Base-by-base conservation (phyloP, 495 filamentous ascomycete species). In the Tuber calosporum region DNA sequence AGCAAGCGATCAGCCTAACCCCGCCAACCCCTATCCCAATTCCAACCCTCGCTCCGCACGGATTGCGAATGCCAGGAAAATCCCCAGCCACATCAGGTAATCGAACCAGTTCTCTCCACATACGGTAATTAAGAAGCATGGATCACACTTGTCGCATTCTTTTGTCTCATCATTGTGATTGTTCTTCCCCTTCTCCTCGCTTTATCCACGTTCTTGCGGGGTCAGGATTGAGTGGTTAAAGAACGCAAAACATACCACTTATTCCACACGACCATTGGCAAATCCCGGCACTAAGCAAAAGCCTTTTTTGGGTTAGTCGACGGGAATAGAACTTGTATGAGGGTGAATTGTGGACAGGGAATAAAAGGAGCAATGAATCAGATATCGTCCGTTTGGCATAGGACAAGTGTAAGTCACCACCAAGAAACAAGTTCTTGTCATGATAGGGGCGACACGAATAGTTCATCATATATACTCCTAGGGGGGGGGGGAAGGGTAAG, bases 361-460 rank as follows among this genome's bases (percentile, higher is more conserved):
- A 67, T 53, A 58, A 75, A 73, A 48, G 41, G 58, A 39, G 22
- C 36, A 17, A 45, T 45, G 58, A 82, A 84, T 93, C 91, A 93
- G 90, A 86, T 81, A 62, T 74, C 85, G 90, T 92, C 93, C 89
- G 87, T 96, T 96, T 94, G 92, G 92, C 90, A 45, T 87, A 85
- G 86, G 92, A 93, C 90, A 88, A 88, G 90, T 80, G 91, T 93
- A 90, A 84, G 87, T 95, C 92, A 94, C 91, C 93, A 96, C 83
- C 72, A 83, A 70, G 85, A 84, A 80, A 82, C 84, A 81, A 83
- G 83, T 85, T 83, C 69, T 82, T 86, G 84, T 90, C 94, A 88
- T 88, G 92, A 93, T 93, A 92, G 92, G 92, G 92, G 92, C 92
- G 92, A 94, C 92, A 95, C 88, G 86, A 85, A 86, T 83, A 70